Evolutionary conservation across 2,329 filamentous ascomycete genomes (phyloP), one percentile per base, ranked within the genome.

Genomic region (Claviceps sorghi): DNA sequence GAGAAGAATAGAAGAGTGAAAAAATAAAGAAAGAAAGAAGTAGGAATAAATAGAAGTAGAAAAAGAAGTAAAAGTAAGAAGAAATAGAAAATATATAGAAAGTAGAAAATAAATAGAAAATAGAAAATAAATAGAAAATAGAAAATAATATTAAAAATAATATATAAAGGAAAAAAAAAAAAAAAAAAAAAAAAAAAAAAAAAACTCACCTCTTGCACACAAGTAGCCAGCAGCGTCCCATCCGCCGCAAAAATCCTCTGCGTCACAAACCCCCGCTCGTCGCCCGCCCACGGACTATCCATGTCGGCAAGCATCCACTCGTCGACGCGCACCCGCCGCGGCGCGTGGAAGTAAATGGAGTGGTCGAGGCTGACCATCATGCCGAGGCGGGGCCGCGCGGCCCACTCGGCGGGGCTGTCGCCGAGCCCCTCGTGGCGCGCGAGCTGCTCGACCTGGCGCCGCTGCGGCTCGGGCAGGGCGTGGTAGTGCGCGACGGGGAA

Each of bases 341-440:
- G 79, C 66, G 81, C 78, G 60, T 84, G 80, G 60, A 83, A 83
- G 65, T 83, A 84, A 56, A 84, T 83, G 49, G 74, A 78, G 65
- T 93, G 87, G 64, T 93, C 87, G 50, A 91, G 69, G 58, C 80
- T 85, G 50, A 93, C 86, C 77, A 89, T 82, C 87, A 93, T 93
- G n/a, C 86, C 86, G 49, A 91, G 70, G 61, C 77, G 17, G 30
- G 45, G 45, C 17, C 21, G 43, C 3, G 5, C 22, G 17, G 26
- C n/a, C 64, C 73, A 73, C 43, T 76, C 75, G 54, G 77, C 73
- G 51, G 43, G 43, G 77, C 61, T 19, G 43, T 34, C 34, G 64
- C 65, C 66, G 58, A 65, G 62, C 41, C 69, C 71, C 58, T 75
- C 74, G 40, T 67, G 67, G 50, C 32, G 22, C 2, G 48, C 53